Conservation (phyloP, 2,329 filamentous ascomycete genomes). For the Thermothelomyces thermophilus region DNA sequence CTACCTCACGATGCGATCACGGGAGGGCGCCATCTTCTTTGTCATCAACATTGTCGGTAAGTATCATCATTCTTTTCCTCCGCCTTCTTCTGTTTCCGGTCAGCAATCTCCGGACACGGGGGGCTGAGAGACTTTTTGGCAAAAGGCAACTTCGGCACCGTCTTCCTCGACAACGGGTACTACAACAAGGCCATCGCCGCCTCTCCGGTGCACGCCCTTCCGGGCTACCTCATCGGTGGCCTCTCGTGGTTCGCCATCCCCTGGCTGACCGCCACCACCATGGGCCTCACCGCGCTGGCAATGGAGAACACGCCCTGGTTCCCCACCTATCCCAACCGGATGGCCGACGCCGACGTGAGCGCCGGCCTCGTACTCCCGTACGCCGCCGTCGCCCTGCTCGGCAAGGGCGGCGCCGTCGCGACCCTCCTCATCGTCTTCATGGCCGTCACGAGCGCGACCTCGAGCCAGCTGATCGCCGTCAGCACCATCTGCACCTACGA, state of each 20-base stretch:
- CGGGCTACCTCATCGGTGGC: slow-evolving; percentile 81
- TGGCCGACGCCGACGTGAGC: slow-evolving; percentile 66
- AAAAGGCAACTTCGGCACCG: slow-evolving; percentile 63
- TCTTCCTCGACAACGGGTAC: slow-evolving; percentile 83
- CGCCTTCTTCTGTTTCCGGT: too few species aligned
- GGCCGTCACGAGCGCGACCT: slow-evolving; percentile 80
- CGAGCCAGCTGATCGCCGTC: slow-evolving; percentile 77
- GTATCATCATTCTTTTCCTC: background rate
- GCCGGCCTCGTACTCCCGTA: slow-evolving; percentile 81
- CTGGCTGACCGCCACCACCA: slow-evolving; percentile 81
- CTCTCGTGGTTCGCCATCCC: slow-evolving; percentile 90
- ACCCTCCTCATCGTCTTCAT: slow-evolving; percentile 81
- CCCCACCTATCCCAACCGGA: slow-evolving; percentile 66
- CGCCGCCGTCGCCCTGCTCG: slow-evolving; percentile 75
- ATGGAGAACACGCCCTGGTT: slow-evolving; percentile 68
- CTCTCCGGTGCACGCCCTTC: slow-evolving; percentile 75
- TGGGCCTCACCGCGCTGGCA: slow-evolving; percentile 75
- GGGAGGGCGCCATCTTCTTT: slow-evolving; percentile 81
- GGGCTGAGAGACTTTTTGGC: background rate
- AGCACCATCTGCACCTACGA: slow-evolving; percentile 87
- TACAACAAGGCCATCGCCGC: slow-evolving; percentile 94
- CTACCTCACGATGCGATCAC: slow-evolving; percentile 80
- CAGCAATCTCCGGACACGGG: too few species aligned
- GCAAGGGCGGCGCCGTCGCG: slow-evolving; percentile 70
- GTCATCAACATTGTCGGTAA: slow-evolving; percentile 63